phyloP scores from a whole-genome alignment of 768 basidiomycete species.

The Leccinum uliginosum region DNA sequence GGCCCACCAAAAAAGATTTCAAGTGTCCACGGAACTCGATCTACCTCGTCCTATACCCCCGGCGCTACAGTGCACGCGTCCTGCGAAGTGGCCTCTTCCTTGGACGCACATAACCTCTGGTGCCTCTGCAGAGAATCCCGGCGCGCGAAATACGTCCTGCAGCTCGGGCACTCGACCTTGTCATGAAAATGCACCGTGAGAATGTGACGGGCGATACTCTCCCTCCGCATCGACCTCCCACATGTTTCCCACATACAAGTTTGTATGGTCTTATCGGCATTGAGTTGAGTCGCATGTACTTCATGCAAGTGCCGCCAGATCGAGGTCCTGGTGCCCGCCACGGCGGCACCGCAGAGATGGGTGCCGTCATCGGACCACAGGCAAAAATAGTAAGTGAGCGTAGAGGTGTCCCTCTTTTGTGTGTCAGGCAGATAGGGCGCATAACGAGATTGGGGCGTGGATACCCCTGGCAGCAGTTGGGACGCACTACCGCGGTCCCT shows the following conservation, averaged over 20 bases:
- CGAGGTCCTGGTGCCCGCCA: slow-evolving; percentile 7
- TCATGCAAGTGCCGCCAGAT: slow-evolving; percentile 11
- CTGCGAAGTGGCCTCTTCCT: neutral
- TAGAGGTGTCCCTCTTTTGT: neutral
- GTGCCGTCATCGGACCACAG: slow-evolving; percentile 6
- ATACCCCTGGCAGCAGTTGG: neutral
- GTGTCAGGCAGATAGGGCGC: slow-evolving; percentile 6
- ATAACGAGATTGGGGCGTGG: neutral
- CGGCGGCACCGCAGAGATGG: neutral
- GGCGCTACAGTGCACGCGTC: neutral
- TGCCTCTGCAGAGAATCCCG: slow-evolving; percentile 25
- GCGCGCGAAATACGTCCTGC: slow-evolving; percentile 21
- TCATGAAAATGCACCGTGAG: slow-evolving; percentile 20
- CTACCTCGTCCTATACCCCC: neutral
- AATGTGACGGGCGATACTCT: slow-evolving; percentile 26
- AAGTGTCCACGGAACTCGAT: no score
- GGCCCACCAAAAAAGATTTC: no score
- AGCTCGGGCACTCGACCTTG: slow-evolving; percentile 17
- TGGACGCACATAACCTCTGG: slow-evolving; percentile 7
- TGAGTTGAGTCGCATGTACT: slow-evolving; percentile 6
- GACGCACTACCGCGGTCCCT: neutral
- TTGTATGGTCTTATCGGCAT: slow-evolving; percentile 4
- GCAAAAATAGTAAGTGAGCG: slow-evolving; percentile 1
- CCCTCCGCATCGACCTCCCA: slow-evolving; percentile 17
- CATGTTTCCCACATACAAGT: slow-evolving; percentile 19